Conservation (phyloP, 2,329 filamentous ascomycete species). For the Lecanicillium sp. region DNA sequence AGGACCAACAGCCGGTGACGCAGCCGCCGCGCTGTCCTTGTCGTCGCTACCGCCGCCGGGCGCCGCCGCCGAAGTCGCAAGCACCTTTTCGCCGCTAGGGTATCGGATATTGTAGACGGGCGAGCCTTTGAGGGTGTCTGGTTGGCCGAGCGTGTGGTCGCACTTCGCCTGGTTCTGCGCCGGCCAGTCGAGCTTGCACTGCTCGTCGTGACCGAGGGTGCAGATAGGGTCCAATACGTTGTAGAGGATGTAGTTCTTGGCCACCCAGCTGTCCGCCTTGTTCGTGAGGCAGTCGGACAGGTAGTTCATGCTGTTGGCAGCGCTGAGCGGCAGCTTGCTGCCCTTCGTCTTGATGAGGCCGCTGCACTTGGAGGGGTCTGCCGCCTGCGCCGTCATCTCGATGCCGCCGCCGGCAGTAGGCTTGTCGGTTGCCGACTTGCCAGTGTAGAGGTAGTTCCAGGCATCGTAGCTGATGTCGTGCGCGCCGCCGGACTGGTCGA, state of each 20-base stretch:
- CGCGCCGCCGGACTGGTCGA: conserved; percentile 31
- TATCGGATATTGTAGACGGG: conserved; percentile 45
- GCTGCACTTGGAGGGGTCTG: conserved; percentile 39
- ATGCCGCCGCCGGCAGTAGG: conserved; percentile 43
- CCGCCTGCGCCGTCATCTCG: conserved; percentile 40
- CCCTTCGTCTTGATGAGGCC: conserved; percentile 40
- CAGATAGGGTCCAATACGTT: conserved; percentile 47
- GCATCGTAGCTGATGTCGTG: conserved; percentile 47
- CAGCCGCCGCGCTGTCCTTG: neutral
- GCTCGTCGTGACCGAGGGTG: conserved; percentile 40
- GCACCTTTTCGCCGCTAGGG: conserved; percentile 35
- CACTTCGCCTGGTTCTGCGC: conserved; percentile 40
- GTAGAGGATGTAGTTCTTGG: conserved; percentile 40
- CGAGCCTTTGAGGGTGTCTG: conserved; percentile 27
- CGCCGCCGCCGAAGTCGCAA: conserved; percentile 21
- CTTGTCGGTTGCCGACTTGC: conserved; percentile 38
- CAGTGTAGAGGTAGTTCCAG: conserved; percentile 45
- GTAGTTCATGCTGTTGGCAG: conserved; percentile 48
- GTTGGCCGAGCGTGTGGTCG: conserved; percentile 34
- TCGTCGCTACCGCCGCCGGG: neutral
- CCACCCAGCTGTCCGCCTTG: conserved; percentile 38
- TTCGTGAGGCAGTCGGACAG: conserved; percentile 38
- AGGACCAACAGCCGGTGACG: neutral
- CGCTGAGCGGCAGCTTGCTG: conserved; percentile 36
- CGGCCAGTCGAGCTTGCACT: conserved; percentile 39